phyloP scores from a whole-genome alignment of 176 grass and related monocot species.

The Aegilops tauschii region DNA sequence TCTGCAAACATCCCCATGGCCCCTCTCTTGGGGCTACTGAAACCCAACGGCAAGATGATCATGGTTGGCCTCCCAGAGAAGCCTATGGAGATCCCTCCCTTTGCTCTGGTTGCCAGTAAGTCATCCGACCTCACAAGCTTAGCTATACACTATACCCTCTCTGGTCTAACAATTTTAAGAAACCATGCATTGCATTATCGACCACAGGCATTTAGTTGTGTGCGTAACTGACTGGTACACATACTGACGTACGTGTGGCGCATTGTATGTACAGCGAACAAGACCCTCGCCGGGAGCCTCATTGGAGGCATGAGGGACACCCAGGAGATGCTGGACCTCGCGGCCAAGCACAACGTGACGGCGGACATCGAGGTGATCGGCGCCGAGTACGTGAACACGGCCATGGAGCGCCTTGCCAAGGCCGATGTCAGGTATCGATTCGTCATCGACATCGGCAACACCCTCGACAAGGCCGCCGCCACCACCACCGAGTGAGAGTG shows the following conservation, averaged over 20 bases:
- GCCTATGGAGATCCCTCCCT: too few species aligned
- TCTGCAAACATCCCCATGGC: too few species aligned
- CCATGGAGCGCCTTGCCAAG: slow-evolving; percentile 59
- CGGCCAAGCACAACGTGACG: slow-evolving; percentile 46
- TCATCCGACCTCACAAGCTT: too few species aligned
- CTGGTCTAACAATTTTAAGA: too few species aligned
- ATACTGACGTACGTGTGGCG: neutral
- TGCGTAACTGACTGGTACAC: too few species aligned
- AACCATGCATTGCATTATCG: too few species aligned
- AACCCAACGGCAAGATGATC: too few species aligned
- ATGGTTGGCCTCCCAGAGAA: too few species aligned
- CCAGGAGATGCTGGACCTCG: slow-evolving; percentile 70
- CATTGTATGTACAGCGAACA: slow-evolving; percentile 23
- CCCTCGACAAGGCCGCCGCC: slow-evolving; percentile 23
- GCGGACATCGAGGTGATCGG: slow-evolving; percentile 53
- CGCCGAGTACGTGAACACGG: slow-evolving; percentile 56
- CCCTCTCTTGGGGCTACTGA: too few species aligned
- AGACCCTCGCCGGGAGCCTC: slow-evolving; percentile 46
- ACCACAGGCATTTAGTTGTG: neutral
- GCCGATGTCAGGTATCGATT: slow-evolving; percentile 65
- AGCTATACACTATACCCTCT: too few species aligned
- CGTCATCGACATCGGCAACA: slow-evolving; percentile 75
- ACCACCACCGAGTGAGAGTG: neutral
- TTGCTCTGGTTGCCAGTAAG: too few species aligned
- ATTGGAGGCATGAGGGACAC: slow-evolving; percentile 67